Percentiles rank a stretch among this genome's conserved stretches.
Conservation (phyloP, 2,329 filamentous ascomycete genomes). For the Aspergillus texensis region DNA sequence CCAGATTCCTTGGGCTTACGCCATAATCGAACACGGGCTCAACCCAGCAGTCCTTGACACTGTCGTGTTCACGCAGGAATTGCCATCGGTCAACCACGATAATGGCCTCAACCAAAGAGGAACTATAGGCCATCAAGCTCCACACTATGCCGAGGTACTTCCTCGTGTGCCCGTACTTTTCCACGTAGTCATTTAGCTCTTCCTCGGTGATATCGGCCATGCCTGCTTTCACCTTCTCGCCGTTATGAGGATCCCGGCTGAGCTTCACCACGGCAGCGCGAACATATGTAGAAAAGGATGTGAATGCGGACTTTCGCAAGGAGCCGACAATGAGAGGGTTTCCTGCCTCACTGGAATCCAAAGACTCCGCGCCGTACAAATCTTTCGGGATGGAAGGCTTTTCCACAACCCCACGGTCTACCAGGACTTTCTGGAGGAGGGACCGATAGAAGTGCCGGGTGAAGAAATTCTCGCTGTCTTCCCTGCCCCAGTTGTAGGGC, state of each 20-base stretch:
- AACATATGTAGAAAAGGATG: conserved; percentile 74
- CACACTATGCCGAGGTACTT: conserved; percentile 86
- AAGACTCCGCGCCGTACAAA: conserved; percentile 27
- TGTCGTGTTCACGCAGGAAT: conserved; percentile 78
- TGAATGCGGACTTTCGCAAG: conserved; percentile 77
- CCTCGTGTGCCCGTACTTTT: conserved; percentile 64
- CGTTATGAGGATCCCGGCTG: conserved; percentile 60
- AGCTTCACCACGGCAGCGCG: conserved; percentile 80
- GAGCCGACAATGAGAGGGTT: conserved; percentile 87
- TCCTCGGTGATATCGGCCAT: conserved; percentile 72
- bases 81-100: conserved; percentile 91
- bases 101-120: conserved; percentile 81
- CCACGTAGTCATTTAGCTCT: conserved; percentile 72
- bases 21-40: conserved; percentile 89
- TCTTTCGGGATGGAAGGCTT: conserved; percentile 48
- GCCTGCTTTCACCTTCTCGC: conserved; percentile 64
- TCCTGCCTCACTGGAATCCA: conserved; percentile 45
- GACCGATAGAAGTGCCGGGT: conserved; percentile 91
- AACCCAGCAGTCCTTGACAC: conserved; percentile 80
- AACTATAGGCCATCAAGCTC: conserved; percentile 96
- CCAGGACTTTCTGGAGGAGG: conserved; percentile 85
- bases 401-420: conserved; percentile 77
- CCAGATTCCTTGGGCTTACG: conserved; percentile 84
- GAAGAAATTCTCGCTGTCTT: conserved; percentile 86
- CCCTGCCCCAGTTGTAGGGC: conserved; percentile 82